A percentile compares a stretch with the other conserved stretches of the same genome.
Conservation (phyloP, 805 yeast species). For the Spathaspora passalidarum region DNA sequence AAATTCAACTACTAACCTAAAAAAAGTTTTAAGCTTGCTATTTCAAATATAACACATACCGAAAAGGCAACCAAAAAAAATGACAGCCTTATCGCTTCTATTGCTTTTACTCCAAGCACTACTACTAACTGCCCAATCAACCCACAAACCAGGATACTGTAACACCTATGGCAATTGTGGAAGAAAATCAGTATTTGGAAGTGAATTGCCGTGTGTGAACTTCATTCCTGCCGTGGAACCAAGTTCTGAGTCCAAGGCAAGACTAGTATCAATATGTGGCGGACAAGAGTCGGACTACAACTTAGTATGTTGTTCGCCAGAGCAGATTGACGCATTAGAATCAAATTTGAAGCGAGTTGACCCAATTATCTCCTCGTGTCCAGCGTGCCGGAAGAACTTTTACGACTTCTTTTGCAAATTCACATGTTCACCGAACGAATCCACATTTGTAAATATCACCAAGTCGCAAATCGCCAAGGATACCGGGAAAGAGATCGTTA, state of each 20-base stretch:
- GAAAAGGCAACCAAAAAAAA: neutral
- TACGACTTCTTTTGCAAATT: slow-evolving; percentile 80
- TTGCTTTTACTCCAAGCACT: neutral
- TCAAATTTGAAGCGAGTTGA: slow-evolving; percentile 45
- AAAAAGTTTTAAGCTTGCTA: neutral
- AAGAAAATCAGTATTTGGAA: slow-evolving; percentile 73
- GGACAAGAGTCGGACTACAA: slow-evolving; percentile 49
- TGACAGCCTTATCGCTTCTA: neutral
- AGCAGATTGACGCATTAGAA: slow-evolving; percentile 56
- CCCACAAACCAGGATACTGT: slow-evolving; percentile 45
- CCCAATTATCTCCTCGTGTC: slow-evolving; percentile 54
- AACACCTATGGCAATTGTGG: slow-evolving; percentile 72
- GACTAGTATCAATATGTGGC: slow-evolving; percentile 69
- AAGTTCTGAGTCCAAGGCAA: slow-evolving; percentile 37
- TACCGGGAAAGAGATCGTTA: slow-evolving; percentile 57
- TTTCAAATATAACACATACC: neutral
- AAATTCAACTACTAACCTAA: neutral
- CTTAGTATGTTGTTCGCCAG: slow-evolving; percentile 66
- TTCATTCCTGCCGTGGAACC: slow-evolving; percentile 49
- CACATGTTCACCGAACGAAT: slow-evolving; percentile 86
- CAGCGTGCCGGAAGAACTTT: slow-evolving; percentile 88
- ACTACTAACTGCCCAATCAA: slow-evolving; percentile 1
- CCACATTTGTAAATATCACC: slow-evolving; percentile 68
- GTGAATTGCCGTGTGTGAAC: slow-evolving; percentile 74
- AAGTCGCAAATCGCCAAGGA: slow-evolving; percentile 46